Conservation (phyloP, 2,329 filamentous ascomycete species). For the Fusarium robinianum region DNA sequence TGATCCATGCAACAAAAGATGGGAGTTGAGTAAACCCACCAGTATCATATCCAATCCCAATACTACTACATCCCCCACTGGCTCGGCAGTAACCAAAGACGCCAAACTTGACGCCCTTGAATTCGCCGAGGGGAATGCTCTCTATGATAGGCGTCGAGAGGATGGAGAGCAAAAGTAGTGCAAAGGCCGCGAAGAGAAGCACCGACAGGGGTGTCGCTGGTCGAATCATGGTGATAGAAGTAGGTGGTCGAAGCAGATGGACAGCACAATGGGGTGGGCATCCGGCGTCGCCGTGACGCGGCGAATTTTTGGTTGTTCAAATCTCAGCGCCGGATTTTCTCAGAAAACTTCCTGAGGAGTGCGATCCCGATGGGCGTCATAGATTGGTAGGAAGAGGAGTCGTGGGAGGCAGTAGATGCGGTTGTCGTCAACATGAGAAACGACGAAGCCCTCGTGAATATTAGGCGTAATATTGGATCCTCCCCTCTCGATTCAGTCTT, state of each 20-base stretch:
- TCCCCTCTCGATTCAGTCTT: constrained; percentile 6
- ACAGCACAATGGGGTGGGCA: constrained; percentile 18
- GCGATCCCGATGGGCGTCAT: constrained; percentile 16
- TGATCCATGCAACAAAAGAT: background rate
- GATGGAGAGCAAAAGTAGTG: constrained; percentile 80
- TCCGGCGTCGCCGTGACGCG: constrained; percentile 33
- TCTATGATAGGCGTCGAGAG: constrained; percentile 91
- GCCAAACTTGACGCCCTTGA: constrained; percentile 78
- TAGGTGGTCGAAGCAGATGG: constrained; percentile 10
- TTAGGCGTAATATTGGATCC: background rate
- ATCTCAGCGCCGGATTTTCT: constrained; percentile 6
- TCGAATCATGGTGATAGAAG: constrained; percentile 71
- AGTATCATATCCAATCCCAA: constrained; percentile 84
- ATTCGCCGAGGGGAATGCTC: constrained; percentile 80
- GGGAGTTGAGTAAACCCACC: constrained; percentile 58
- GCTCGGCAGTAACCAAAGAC: constrained; percentile 87
- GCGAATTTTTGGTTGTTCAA: constrained; percentile 5
- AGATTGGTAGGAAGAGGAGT: constrained; percentile 10
- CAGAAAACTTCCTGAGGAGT: constrained; percentile 5
- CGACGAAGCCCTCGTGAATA: constrained; percentile 1
- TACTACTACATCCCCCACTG: constrained; percentile 64
- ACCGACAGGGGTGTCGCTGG: constrained; percentile 90
- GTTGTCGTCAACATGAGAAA: constrained; percentile 1
- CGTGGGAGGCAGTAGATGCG: constrained; percentile 1
- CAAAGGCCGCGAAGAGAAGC: constrained; percentile 84